A percentile compares a stretch with the other conserved stretches of the same genome.
These are phyloP conservation scores for Stemphylium lycopersici DNA, from an alignment of 2,329 filamentous ascomycete species.

Conservation along the genomic window DNA sequence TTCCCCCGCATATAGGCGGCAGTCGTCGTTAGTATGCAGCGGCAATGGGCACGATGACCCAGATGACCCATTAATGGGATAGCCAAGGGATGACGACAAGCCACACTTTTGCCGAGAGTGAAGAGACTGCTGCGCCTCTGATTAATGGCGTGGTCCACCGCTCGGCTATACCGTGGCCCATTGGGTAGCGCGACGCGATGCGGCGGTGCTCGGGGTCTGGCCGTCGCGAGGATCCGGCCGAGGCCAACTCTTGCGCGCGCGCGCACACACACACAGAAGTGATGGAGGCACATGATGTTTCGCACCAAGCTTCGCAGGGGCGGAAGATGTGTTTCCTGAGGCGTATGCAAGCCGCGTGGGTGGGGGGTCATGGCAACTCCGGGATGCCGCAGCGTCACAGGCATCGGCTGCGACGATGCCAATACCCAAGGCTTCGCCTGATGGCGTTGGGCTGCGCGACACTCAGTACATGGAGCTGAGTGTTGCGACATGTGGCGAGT, in stretches of 20 bases:
- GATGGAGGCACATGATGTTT: conserved; percentile 25
- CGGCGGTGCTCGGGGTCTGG: conserved; percentile 4
- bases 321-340: conserved; percentile 30
- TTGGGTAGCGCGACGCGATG: conserved; percentile 11
- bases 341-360: conserved; percentile 2
- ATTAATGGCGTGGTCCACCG: conserved; percentile 7
- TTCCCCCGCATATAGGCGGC: conserved; percentile 27
- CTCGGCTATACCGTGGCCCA: conserved; percentile 11
- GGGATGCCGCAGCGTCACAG: neutral
- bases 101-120: conserved; percentile 17
- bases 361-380: too few species aligned
- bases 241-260: conserved; percentile 2
- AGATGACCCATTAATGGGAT: too few species aligned
- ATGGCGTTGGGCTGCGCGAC: too few species aligned
- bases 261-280: neutral
- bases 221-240: conserved; percentile 13
- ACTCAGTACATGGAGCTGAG: too few species aligned
- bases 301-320: conserved; percentile 13
- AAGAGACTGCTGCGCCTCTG: conserved; percentile 25
- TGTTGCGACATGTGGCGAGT: neutral
- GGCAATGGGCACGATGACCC: too few species aligned
- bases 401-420: neutral
- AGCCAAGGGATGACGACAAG: conserved; percentile 12
- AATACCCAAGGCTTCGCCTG: too few species aligned
- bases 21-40: neutral